Conservation (phyloP, 1,284 basidiomycete genomes). For the Stereum hirsutum region DNA sequence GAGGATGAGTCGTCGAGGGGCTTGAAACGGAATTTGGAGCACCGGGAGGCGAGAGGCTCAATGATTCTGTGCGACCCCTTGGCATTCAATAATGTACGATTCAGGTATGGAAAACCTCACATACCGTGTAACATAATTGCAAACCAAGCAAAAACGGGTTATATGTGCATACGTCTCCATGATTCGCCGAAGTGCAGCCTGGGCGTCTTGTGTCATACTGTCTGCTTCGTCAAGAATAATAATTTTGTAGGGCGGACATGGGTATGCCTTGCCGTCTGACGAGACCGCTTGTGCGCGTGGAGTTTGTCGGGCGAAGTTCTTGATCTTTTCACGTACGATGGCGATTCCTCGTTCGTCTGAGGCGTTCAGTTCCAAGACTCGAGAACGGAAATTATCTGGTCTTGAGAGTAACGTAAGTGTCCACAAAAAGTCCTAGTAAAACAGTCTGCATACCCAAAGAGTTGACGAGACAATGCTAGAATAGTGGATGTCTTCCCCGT, state of each 20-base stretch:
- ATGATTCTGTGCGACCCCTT: conserved; percentile 69
- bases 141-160: conserved; percentile 96
- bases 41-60: conserved; percentile 96
- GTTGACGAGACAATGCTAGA: conserved; percentile 86
- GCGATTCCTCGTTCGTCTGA: conserved; percentile 97
- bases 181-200: conserved; percentile 90
- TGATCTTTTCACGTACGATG: conserved; percentile 98
- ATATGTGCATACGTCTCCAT: conserved; percentile 98
- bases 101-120: conserved; percentile 14
- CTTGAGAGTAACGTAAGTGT: conserved; percentile 41
- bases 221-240: conserved; percentile 99
- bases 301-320: conserved; percentile 94
- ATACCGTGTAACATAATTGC: conserved; percentile 98
- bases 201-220: conserved; percentile 99
- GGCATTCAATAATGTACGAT: conserved; percentile 3
- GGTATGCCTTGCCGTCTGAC: conserved; percentile 81
- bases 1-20: conserved; percentile 80
- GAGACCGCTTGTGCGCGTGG: conserved; percentile 69
- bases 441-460: conserved; percentile 75
- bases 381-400: conserved; percentile 88
- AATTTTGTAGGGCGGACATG: conserved; percentile 98
- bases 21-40: conserved; percentile 98
- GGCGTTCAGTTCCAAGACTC: conserved; percentile 97
- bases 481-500: conserved; percentile 99
- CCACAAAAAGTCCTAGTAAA: conserved; percentile 1